These are phyloP conservation scores for Gossypium turneri DNA, from an alignment of 345 rosid genomes.

Conservation along the genomic window DNA sequence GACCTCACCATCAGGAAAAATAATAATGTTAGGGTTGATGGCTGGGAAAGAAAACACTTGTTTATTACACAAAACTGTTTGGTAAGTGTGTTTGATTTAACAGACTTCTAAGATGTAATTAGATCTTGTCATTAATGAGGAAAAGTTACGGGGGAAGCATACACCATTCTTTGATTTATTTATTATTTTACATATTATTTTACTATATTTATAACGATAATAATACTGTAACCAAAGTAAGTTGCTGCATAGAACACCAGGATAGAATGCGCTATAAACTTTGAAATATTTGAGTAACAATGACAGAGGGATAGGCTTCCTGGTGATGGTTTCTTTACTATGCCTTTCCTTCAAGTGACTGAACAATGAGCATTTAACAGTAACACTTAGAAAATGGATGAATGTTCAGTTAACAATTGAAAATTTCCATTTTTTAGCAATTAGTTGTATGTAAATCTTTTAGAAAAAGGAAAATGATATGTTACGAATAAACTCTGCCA, in stretches of 20 bases:
- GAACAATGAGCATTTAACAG: neutral
- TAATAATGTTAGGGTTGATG: neutral
- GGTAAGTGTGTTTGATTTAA: neutral
- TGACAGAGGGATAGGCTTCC: neutral
- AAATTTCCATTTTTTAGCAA: neutral
- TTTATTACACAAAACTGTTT: neutral
- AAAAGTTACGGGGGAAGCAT: neutral
- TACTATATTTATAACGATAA: neutral
- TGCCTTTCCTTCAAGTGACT: neutral
- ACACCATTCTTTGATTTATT: neutral
- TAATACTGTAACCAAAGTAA: neutral
- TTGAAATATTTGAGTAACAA: neutral
- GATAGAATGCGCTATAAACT: neutral
- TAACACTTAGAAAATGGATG: neutral
- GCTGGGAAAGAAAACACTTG: neutral
- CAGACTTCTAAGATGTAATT: neutral
- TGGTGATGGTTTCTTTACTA: neutral
- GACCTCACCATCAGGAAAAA: neutral
- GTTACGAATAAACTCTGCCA: neutral
- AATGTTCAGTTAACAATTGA: neutral
- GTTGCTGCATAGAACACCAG: neutral
- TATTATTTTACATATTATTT: neutral
- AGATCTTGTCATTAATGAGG: neutral
- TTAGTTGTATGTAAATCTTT: neutral
- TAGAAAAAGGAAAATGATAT: neutral